Conservation (phyloP, 2,329 filamentous ascomycete species). For the Aspergillus phoenicis region DNA sequence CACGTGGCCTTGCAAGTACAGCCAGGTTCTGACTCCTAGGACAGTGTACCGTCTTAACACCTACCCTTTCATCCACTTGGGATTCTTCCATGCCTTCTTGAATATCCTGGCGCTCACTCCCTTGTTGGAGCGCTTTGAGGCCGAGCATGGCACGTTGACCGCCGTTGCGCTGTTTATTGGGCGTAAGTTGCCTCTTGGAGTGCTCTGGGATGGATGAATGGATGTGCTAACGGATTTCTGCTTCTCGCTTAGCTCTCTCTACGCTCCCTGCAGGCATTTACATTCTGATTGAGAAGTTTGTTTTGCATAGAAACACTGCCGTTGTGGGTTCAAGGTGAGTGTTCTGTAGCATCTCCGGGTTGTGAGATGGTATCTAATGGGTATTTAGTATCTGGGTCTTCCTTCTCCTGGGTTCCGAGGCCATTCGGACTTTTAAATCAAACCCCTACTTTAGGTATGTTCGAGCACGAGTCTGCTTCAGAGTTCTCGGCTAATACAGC, state of each 20-base stretch:
- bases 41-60: conserved; percentile 91
- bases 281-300: conserved; percentile 71
- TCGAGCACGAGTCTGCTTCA: not conserved
- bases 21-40: conserved; percentile 10
- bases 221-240: conserved; percentile 20
- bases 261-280: conserved; percentile 83
- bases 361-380: conserved; percentile 14
- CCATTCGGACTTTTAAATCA: conserved; percentile 78
- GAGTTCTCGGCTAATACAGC: conserved; percentile 23
- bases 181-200: conserved; percentile 61
- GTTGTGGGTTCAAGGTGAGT: conserved; percentile 81
- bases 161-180: conserved; percentile 87
- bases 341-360: not conserved
- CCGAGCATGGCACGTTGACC: conserved; percentile 86
- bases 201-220: not conserved
- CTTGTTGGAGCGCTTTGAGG: conserved; percentile 91
- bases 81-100: conserved; percentile 76
- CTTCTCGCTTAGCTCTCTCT: conserved; percentile 62
- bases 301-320: conserved; percentile 71
- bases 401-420: conserved; percentile 79
- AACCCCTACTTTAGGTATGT: conserved; percentile 73
- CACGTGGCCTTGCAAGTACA: not conserved
- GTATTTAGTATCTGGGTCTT: conserved; percentile 82
- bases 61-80: conserved; percentile 82
- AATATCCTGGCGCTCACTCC: conserved; percentile 81